Conservation (phyloP, 1,284 basidiomycete species). For the Cerrena zonata region DNA sequence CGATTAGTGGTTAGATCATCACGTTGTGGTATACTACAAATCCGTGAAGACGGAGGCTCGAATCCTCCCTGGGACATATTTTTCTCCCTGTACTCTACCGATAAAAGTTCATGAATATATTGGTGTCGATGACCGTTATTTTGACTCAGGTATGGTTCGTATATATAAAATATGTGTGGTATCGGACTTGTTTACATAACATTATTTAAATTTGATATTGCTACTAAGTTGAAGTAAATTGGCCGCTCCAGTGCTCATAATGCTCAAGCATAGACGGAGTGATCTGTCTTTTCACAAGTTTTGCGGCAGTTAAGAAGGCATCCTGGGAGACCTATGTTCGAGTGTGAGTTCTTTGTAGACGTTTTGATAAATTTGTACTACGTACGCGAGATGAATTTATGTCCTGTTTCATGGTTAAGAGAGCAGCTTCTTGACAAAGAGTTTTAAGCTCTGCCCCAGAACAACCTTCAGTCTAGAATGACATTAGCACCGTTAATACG, state of each 20-base stretch:
- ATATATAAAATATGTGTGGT: too few relatives aligned
- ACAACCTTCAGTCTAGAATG: constrained; percentile 78
- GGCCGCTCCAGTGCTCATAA: constrained; percentile 57
- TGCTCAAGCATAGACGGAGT: constrained; percentile 74
- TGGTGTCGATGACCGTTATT: too few relatives aligned
- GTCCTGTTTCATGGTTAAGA: constrained; percentile 84
- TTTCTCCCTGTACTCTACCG: too few relatives aligned
- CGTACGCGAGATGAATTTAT: constrained; percentile 73
- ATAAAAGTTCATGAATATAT: too few relatives aligned
- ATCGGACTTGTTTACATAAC: too few relatives aligned
- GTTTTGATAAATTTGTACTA: constrained; percentile 1
- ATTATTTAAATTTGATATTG: too few relatives aligned
- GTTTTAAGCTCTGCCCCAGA: constrained; percentile 92
- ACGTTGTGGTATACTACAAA: too few relatives aligned
- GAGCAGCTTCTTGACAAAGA: constrained; percentile 93
- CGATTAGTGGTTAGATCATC: too few relatives aligned
- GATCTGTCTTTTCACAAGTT: constrained; percentile 73
- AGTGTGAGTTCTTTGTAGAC: not conserved
- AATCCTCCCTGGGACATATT: too few relatives aligned
- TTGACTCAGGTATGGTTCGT: too few relatives aligned
- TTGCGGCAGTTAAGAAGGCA: constrained; percentile 76
- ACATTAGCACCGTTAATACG: not conserved
- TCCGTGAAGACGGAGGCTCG: too few relatives aligned
- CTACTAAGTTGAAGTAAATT: too few relatives aligned
- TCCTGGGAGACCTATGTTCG: constrained; percentile 59